These are phyloP conservation scores for Jimgerdemannia flammicorona DNA, from an alignment of 192 early-diverging fungal species.

Conservation along the genomic window DNA sequence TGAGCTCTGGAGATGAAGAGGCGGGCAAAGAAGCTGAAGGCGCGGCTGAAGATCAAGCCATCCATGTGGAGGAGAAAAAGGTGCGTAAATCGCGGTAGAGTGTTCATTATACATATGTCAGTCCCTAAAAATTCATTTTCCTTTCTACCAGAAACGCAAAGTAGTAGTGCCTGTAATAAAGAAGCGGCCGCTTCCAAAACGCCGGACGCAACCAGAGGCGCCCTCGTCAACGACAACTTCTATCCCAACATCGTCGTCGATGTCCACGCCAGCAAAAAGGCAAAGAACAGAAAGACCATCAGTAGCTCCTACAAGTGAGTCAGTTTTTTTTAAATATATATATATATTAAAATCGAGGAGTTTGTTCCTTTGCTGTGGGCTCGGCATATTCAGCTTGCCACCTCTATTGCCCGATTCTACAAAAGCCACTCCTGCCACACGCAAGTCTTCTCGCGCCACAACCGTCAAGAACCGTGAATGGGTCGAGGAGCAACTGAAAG, in stretches of 20 bases:
- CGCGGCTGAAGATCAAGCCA: slow-evolving; percentile 25
- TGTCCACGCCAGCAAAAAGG: background rate
- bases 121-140: too few species aligned
- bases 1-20: slow-evolving; percentile 42
- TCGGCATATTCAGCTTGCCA: too few species aligned
- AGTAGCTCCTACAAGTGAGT: slow-evolving; percentile 6
- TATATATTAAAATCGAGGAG: too few species aligned
- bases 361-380: too few species aligned
- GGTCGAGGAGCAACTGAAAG: slow-evolving; percentile 42
- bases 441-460: slow-evolving; percentile 45
- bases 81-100: slow-evolving; percentile 17
- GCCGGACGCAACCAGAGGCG: background rate
- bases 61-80: slow-evolving; percentile 31
- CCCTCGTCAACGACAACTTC: background rate
- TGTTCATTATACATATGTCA: too few species aligned
- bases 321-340: background rate
- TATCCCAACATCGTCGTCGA: slow-evolving; percentile 2
- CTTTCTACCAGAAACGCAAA: background rate
- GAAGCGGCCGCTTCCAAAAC: slow-evolving; percentile 1
- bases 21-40: slow-evolving; percentile 35
- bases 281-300: slow-evolving; percentile 1
- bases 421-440: slow-evolving; percentile 15
- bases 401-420: too few species aligned
- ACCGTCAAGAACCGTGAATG: slow-evolving; percentile 46
- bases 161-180: background rate